Evolutionary conservation across 169 alveolate genomes (phyloP), one percentile per base, ranked within the genome.

Genomic region (Babesia divergens): DNA sequence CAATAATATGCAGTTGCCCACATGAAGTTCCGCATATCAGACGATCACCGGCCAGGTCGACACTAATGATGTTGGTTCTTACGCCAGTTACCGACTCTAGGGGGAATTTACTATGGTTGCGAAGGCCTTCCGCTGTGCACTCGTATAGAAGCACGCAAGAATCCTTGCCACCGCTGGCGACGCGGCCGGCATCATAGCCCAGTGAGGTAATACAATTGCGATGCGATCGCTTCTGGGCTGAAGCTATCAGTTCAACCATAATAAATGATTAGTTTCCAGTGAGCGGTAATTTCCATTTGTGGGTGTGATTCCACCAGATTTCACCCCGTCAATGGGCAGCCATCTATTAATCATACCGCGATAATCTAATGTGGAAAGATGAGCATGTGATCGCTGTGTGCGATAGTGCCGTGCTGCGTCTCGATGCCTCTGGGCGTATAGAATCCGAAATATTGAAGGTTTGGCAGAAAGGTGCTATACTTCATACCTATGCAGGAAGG

Each of bases 81-180:
- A 55, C 47, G 26, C 34, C 14, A 1, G 54, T 18, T 7, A 43
- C 44, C 34, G 71, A 14, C 11, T 59, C 24, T 2, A 77, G 31
- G 11, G 51, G 56, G 26, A 38, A 77, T 29, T 50, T 69, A 0
- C 59, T 44, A 18, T 51, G 16, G 32, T 59, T 55, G 24, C 34
- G 40, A 6, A 77, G 40, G 0, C 65, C 82, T 4, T 54, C 68
- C 6, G 50, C 68, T 6, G 86, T 7, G 28, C 32, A 54, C n/a
- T 77, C 60, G 52, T 67, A 59, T 3, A 77, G 24, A 6, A 58
- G 34, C 32, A 77, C 83, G 16, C 80, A 64, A 28, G 86, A 77
- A 77, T 77, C 86, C 49, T 77, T 77, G 11, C 86, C 86, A 16
- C 80, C 86, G n/a, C 74, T 53, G 38, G 59, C 80, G 13, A 77